Conservation (phyloP, 2,329 filamentous ascomycete genomes). For the Fusarium sp. region DNA sequence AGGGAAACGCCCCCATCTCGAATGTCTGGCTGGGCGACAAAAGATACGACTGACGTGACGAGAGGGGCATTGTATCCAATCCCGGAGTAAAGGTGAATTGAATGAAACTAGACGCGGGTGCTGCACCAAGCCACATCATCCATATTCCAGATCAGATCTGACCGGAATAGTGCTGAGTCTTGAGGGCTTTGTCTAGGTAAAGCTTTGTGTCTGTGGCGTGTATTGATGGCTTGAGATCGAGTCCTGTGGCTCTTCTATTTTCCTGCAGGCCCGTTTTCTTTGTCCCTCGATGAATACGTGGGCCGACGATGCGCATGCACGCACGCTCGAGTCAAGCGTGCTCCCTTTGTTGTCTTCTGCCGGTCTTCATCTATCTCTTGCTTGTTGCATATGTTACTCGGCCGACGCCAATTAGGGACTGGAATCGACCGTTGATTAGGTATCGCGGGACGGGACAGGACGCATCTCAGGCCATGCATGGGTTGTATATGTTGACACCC, state of each 20-base stretch:
- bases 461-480: slow-evolving; percentile 36
- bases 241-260: slow-evolving; percentile 13
- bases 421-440: slow-evolving; percentile 26
- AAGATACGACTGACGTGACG: slow-evolving; percentile 17
- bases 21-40: slow-evolving; percentile 24
- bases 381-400: slow-evolving; percentile 38
- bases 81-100: slow-evolving; percentile 14
- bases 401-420: slow-evolving; percentile 34
- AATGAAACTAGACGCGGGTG: slow-evolving; percentile 14
- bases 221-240: slow-evolving; percentile 11
- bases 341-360: slow-evolving; percentile 16
- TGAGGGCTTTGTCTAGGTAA: neutral
- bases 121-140: slow-evolving; percentile 25
- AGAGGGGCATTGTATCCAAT: slow-evolving; percentile 25
- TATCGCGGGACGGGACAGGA: slow-evolving; percentile 34
- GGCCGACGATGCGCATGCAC: neutral
- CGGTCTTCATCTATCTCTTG: slow-evolving; percentile 17
- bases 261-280: slow-evolving; percentile 18
- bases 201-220: slow-evolving; percentile 23
- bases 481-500: slow-evolving; percentile 31
- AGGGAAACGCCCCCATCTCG: slow-evolving; percentile 9
- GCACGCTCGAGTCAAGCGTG: neutral
- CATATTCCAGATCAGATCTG: slow-evolving; percentile 13
- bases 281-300: slow-evolving; percentile 5
- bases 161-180: slow-evolving; percentile 13